phyloP scores from a whole-genome alignment of 306 rosid species.

The Vicia faba region DNA sequence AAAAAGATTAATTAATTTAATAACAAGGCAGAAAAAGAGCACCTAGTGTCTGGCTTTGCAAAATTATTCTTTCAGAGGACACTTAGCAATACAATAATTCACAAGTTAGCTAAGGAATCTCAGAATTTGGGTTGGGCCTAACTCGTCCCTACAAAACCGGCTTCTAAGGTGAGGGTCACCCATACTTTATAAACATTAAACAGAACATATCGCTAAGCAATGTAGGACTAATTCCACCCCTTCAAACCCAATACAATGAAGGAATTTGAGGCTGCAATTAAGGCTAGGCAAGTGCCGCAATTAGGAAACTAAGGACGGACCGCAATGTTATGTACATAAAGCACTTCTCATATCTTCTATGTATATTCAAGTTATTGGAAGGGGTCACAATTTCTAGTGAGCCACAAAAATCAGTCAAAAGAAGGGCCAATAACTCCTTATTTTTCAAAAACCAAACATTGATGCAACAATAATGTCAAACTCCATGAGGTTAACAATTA shows the following conservation, averaged over 20 bases:
- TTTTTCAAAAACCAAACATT: not conserved
- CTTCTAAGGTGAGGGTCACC: too few species aligned
- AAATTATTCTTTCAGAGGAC: not conserved
- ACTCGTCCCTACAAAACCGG: too few species aligned
- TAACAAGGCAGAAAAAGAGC: not conserved
- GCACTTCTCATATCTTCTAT: conserved; percentile 1
- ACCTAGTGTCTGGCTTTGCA: not conserved
- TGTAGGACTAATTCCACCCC: too few species aligned
- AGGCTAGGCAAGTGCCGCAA: too few species aligned
- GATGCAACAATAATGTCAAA: conserved; percentile 11
- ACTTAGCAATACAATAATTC: conserved; percentile 9
- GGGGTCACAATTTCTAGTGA: conserved; percentile 1
- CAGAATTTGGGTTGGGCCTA: not conserved
- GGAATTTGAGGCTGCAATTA: too few species aligned
- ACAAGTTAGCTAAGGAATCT: not conserved
- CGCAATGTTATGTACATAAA: not conserved
- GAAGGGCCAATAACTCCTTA: not conserved
- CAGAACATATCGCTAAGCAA: too few species aligned
- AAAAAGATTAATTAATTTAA: not conserved
- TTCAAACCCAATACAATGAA: too few species aligned
- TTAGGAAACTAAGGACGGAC: too few species aligned
- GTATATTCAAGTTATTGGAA: not conserved
- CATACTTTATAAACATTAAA: too few species aligned
- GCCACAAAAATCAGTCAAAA: not conserved
- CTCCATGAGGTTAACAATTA: not conserved